phyloP scores from a whole-genome alignment of 2,329 filamentous ascomycete species.

The Botrytis hyacinthi region DNA sequence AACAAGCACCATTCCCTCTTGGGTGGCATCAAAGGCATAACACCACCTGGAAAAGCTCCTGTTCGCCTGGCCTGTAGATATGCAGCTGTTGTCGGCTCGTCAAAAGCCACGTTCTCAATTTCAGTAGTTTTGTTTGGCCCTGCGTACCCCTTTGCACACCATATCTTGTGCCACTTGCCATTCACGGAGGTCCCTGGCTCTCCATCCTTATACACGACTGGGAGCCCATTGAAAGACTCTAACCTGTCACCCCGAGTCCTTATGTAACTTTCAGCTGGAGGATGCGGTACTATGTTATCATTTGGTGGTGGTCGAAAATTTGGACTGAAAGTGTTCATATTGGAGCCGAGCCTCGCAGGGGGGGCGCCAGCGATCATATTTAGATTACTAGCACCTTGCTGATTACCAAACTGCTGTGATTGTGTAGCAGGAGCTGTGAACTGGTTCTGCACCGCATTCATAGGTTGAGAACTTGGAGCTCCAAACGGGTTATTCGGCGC shows the following conservation, averaged over 20 bases:
- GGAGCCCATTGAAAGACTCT: slow-evolving; percentile 60
- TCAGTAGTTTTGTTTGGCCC: slow-evolving; percentile 63
- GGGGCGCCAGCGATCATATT: neutral
- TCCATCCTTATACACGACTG: slow-evolving; percentile 56
- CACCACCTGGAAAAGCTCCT: slow-evolving; percentile 66
- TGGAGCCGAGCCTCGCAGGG: neutral
- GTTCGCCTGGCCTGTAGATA: slow-evolving; percentile 65
- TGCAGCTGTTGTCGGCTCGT: slow-evolving; percentile 56
- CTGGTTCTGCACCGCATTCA: neutral
- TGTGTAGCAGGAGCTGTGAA: neutral
- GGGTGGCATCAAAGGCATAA: slow-evolving; percentile 76
- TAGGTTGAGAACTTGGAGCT: slow-evolving; percentile 11
- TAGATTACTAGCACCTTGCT: neutral
- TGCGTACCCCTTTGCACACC: slow-evolving; percentile 71
- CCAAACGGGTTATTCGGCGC: slow-evolving; percentile 22
- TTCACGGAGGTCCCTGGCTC: slow-evolving; percentile 53
- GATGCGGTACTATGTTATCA: slow-evolving; percentile 20
- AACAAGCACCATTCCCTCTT: slow-evolving; percentile 72
- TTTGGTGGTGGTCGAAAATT: slow-evolving; percentile 18
- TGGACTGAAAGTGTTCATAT: slow-evolving; percentile 14
- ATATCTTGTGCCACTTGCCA: slow-evolving; percentile 62
- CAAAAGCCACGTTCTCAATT: slow-evolving; percentile 54
- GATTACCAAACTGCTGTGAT: neutral
- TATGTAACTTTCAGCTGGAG: slow-evolving; percentile 28
- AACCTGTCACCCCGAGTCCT: slow-evolving; percentile 42